Conservation (phyloP, 176 grass and related monocot species). For the Carex myosuroides region DNA sequence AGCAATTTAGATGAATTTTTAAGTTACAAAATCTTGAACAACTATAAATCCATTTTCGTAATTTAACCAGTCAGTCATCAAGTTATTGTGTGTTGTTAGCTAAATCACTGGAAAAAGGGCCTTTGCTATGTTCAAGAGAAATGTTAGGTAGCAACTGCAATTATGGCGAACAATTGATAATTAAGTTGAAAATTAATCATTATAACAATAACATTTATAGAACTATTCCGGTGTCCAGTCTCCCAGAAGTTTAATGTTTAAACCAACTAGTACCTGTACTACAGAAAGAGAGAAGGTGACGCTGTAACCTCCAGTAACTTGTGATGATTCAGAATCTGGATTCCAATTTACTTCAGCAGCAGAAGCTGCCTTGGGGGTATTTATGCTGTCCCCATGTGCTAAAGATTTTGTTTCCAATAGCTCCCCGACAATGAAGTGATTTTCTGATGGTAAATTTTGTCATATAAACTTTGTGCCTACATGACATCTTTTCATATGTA, state of each 20-base stretch:
- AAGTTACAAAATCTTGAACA: not conserved
- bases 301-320: slow-evolving; percentile 88
- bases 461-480: slow-evolving; percentile 21
- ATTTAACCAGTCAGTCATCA: slow-evolving; percentile 1
- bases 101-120: not conserved
- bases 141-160: not conserved
- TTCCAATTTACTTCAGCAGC: slow-evolving; percentile 59
- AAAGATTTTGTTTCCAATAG: slow-evolving; percentile 85
- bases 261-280: slow-evolving; percentile 57
- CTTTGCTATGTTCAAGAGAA: not conserved
- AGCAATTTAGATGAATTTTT: not conserved
- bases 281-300: slow-evolving; percentile 84
- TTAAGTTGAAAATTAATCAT: not conserved
- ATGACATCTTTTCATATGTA: slow-evolving; percentile 27
- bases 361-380: slow-evolving; percentile 50
- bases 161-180: not conserved
- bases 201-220: not conserved
- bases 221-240: slow-evolving; percentile 15
- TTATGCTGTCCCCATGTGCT: slow-evolving; percentile 45
- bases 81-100: not conserved
- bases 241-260: slow-evolving; percentile 18
- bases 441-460: slow-evolving; percentile 45
- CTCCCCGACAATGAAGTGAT: slow-evolving; percentile 88
- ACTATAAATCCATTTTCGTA: not conserved
- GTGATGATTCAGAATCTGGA: slow-evolving; percentile 79